Conservation (phyloP, 768 basidiomycete genomes). For the Amylocystis lapponica region DNA sequence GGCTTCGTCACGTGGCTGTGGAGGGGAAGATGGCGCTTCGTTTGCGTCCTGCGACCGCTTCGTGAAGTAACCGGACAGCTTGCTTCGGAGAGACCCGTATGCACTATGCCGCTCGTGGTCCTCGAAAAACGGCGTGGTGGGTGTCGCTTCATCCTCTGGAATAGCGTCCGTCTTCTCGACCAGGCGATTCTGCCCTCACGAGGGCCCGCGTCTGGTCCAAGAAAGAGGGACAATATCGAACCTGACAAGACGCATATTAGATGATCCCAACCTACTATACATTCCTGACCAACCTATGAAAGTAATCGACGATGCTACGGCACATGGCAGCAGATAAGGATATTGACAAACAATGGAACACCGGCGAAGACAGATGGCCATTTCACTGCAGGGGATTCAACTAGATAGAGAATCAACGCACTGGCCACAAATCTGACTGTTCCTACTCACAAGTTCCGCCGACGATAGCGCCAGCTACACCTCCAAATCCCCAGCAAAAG, state of each 20-base stretch:
- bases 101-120: constrained; percentile 25
- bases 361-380: constrained; percentile 75
- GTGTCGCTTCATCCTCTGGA: constrained; percentile 55
- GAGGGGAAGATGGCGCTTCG: constrained; percentile 23
- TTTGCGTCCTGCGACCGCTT: constrained; percentile 42
- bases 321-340: constrained; percentile 89
- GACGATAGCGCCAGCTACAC: constrained; percentile 84
- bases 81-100: constrained; percentile 35
- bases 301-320: constrained; percentile 71
- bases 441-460: constrained; percentile 69
- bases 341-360: constrained; percentile 66
- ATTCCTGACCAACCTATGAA: constrained; percentile 59
- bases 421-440: background rate
- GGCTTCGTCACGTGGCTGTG: constrained; percentile 29
- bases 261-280: background rate
- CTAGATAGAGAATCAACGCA: constrained; percentile 33
- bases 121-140: constrained; percentile 42
- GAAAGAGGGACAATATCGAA: constrained; percentile 82
- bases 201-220: constrained; percentile 88
- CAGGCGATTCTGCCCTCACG: constrained; percentile 82
- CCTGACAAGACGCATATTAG: constrained; percentile 37
- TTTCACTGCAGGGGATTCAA: constrained; percentile 80
- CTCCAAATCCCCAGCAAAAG: constrained; percentile 96
- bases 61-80: constrained; percentile 55
- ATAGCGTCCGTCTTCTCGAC: constrained; percentile 71